Conservation (phyloP, 2,329 filamentous ascomycete species). For the Elsinoe ampelina region DNA sequence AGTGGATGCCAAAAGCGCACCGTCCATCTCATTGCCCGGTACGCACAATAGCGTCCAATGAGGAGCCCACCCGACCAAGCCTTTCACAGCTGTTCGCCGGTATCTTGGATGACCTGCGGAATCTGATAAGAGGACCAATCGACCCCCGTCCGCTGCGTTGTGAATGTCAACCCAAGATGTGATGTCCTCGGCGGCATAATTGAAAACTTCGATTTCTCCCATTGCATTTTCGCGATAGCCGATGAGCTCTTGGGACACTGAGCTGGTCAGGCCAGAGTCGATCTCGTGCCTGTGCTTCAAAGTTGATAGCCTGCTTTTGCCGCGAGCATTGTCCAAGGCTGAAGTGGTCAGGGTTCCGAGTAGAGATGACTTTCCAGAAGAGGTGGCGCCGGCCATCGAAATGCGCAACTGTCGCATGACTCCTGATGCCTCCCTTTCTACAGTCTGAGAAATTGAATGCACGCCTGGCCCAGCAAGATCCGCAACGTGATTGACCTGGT, state of each 20-base stretch:
- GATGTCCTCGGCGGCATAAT: constrained; percentile 78
- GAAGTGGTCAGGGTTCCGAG: constrained; percentile 82
- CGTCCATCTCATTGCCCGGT: constrained; percentile 62
- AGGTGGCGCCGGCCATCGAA: constrained; percentile 80
- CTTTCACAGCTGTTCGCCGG: constrained; percentile 76
- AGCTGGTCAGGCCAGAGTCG: constrained; percentile 83
- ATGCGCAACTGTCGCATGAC: constrained; percentile 67
- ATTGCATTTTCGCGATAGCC: constrained; percentile 52
- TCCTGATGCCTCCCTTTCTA: constrained; percentile 7
- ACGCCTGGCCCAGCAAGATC: neutral
- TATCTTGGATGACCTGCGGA: constrained; percentile 87
- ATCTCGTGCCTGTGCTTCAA: constrained; percentile 92
- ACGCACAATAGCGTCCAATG: constrained; percentile 90
- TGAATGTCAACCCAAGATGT: constrained; percentile 95
- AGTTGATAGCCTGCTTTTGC: constrained; percentile 78
- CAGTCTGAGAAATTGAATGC: constrained; percentile 6
- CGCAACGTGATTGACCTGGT: neutral
- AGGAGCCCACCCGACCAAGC: constrained; percentile 89
- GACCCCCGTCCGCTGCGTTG: constrained; percentile 59
- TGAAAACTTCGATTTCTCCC: constrained; percentile 49
- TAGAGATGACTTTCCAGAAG: constrained; percentile 85
- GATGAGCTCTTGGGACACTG: constrained; percentile 85
- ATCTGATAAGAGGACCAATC: constrained; percentile 81
- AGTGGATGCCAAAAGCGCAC: constrained; percentile 18
- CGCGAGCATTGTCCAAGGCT: constrained; percentile 80